Evolutionary conservation across 2,329 filamentous ascomycete species (phyloP), one percentile per base, ranked within the genome.

Genomic region (Capronia americana): DNA sequence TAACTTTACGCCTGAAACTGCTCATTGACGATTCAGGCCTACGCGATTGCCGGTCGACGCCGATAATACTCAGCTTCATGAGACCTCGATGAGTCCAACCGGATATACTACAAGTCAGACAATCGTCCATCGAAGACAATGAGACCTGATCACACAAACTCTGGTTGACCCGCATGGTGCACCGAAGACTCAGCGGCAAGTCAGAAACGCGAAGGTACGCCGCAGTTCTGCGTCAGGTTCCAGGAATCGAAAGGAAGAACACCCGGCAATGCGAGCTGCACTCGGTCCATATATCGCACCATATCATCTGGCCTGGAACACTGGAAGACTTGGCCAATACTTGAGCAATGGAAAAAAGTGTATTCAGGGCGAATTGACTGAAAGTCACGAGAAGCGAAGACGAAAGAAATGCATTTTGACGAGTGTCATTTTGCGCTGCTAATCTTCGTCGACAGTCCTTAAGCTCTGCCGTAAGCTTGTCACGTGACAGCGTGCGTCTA

Each of bases 401-500:
- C 10, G 24, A 51, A 26, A 51, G 20, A 32, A 51, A 20, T 20
- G 48, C 46, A 41, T 41, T 51, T 26, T 51, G 20, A 50, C 12
- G 46, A 14, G 8, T 2, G 34, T 14, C 1, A 17, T 8, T 44
- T 44, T n/a, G 38, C 38, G 7, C 17, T 44, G 17, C 17, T 1
- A 44, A 44, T 3, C 28, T 14, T 55, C 14, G 53, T 30, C 53
- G 6, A 11, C 1, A 28, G 48, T 0, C 2, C 8, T 50, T 24
- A 20, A 8, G 17, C 57, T 41, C 48, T 20, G 23, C 58, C 30
- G 32, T 61, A 41, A 12, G 0, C 3, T 0, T 14, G 4, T 28
- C 60, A 62, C 51, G 51, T 62, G 60, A 55, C 2, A 17, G 6
- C 51, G 51, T 3, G 11, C 1, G 3, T 14, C 38, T 62, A 62